Evolutionary conservation across 176 grass and related monocot species (phyloP).

Genomic region (Triticum urartu): DNA sequence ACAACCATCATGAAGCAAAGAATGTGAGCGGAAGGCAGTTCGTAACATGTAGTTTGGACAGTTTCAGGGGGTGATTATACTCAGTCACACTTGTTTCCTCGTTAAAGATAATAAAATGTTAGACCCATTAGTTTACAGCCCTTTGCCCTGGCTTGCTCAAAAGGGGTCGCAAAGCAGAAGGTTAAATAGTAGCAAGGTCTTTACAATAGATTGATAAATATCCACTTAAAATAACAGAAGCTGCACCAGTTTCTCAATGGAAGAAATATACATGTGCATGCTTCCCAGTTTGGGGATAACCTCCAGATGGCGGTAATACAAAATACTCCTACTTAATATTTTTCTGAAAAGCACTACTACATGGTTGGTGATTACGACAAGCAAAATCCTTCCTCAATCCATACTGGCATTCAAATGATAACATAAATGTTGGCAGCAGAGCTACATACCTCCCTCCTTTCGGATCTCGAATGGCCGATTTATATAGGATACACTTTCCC

Average conservation of each 20-base stretch:
- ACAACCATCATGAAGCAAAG: background rate
- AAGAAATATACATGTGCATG: background rate
- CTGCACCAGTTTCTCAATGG: background rate
- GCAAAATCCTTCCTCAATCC: no score
- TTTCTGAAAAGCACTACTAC: background rate
- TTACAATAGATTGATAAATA: no score
- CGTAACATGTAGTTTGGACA: no score
- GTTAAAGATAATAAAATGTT: background rate
- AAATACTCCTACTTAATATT: background rate
- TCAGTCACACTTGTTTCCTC: background rate
- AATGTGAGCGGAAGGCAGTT: background rate
- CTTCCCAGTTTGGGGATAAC: background rate
- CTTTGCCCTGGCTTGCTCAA: background rate
- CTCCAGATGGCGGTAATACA: background rate
- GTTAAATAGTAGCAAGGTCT: background rate
- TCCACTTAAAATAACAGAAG: background rate
- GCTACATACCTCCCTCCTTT: constrained; percentile 62
- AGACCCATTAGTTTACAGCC: no score
- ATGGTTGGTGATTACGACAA: background rate
- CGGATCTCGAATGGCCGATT: constrained; percentile 75
- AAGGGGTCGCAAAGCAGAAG: background rate
- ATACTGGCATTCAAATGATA: background rate
- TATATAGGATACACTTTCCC: constrained; percentile 88
- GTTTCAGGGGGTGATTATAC: background rate
- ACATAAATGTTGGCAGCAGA: background rate